Evolutionary conservation across 371 early-diverging fungal species (phyloP), one percentile per base, ranked within the genome.

Genomic region (Lichtheimia ornata): DNA sequence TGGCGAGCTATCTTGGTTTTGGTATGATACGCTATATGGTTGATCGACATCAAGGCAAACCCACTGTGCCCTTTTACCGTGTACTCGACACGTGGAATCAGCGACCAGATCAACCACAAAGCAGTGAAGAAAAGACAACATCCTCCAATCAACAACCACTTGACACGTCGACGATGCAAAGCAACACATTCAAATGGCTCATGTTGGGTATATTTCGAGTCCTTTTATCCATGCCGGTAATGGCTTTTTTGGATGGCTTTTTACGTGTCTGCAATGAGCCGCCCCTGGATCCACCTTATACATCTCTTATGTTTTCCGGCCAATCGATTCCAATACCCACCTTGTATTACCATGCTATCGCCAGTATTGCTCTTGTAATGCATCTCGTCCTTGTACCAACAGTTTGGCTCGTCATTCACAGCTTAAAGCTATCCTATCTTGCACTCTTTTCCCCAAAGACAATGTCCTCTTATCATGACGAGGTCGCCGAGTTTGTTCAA

Each of bases 161-260:
- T 14, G 62, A 67, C 12, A 27, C 28, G 2, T 50, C 66, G 25
- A 49, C 41, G 7, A 13, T 58, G 12, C 35, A 30, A 47, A 17
- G 15, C 3, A 56, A 35, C 4, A 4, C 24, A 17, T 40, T 40
- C 25, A 58, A 20, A 45, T 70, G 65, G 64, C 35, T 70, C 1
- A 7, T 58, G 1, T 43, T 53, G 11, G 61, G 63, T 4, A 4
- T 59, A 2, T 44, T 51, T 14, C 50, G 61, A n/a, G 18, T 63
- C 0, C 4, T 62, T 1, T 2, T 74, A 6, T 69, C 60, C 12
- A 53, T 71, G 1, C 69, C 69, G 0, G 28, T 64, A 0, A 68
- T 74, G 64, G 41, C 65, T 13, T 47, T 59, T 1, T 30, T 62
- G 17, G 74, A 74, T 41, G 71, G 71, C 3, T 71, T 70, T 50